A percentile compares a stretch with the other conserved stretches of the same genome.
Evolutionary conservation across 2,329 filamentous ascomycete species (phyloP).

Genomic region (Ophiostoma sp.): DNA sequence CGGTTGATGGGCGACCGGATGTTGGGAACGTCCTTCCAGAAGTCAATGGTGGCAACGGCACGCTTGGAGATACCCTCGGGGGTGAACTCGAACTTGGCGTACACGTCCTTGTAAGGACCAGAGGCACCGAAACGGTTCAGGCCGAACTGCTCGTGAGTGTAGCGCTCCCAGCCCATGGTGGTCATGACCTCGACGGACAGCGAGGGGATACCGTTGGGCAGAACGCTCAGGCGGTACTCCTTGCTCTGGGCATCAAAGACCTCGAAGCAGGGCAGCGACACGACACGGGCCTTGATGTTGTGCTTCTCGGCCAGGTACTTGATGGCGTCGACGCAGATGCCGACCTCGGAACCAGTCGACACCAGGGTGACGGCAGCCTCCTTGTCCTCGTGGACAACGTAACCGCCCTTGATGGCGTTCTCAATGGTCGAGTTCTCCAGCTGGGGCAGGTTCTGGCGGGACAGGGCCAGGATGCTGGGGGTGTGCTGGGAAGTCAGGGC

Average conservation of each 20-base stretch:
- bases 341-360: slow-evolving; percentile 93
- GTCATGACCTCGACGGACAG: slow-evolving; percentile 94
- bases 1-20: slow-evolving; percentile 93
- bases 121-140: slow-evolving; percentile 98
- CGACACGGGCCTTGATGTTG: slow-evolving; percentile 80
- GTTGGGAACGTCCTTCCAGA: slow-evolving; percentile 91
- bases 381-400: slow-evolving; percentile 79
- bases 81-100: slow-evolving; percentile 99
- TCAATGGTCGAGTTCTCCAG: slow-evolving; percentile 90
- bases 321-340: slow-evolving; percentile 85
- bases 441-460: slow-evolving; percentile 96
- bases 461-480: slow-evolving; percentile 88
- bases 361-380: slow-evolving; percentile 83
- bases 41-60: slow-evolving; percentile 83
- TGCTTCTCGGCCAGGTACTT: slow-evolving; percentile 88
- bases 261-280: slow-evolving; percentile 95
- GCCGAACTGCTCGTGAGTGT: slow-evolving; percentile 98
- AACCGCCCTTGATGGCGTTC: slow-evolving; percentile 89
- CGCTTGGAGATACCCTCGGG: slow-evolving; percentile 95
- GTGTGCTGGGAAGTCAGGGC: slow-evolving; percentile 85
- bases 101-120: slow-evolving; percentile 95
- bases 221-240: slow-evolving; percentile 88
- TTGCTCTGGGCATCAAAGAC: slow-evolving; percentile 91
- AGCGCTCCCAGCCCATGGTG: slow-evolving; percentile 98
- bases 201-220: slow-evolving; percentile 89